Base-by-base conservation (phyloP, 257 asterid genomes). In the Cinchona pubescens region DNA sequence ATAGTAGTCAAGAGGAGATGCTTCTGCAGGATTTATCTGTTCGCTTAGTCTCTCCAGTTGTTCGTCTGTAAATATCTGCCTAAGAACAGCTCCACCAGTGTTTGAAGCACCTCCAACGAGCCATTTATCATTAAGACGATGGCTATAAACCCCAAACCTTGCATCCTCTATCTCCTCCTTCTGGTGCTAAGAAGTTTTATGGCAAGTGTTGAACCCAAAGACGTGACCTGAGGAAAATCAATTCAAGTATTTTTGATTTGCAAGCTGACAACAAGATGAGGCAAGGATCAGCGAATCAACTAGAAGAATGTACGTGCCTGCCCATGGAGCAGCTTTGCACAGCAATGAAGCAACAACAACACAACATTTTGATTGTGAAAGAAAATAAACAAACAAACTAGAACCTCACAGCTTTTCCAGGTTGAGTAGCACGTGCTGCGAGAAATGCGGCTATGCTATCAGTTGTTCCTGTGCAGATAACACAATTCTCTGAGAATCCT, bases 71-170 rank as follows among this genome's bases (percentile, higher is more conserved):
- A 94, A 94, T 32, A 90, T 63, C 81, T 88, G 85, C 84, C 96
- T 88, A 45, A 94, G 94, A 74, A 92, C 96, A 74, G 94, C 96
- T 74, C 98, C 98, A 34, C 98, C 98, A 18, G 98, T 92, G 81
- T 94, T 94, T 76, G 98, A 94, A 66, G 98, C 98, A 71, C 98
- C 98, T 66, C 98, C 97, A 53, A 94, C 97, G 15, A 94, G 98
- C 98, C 98, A 94, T 82, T 88, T 89, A 75, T 94, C 93, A 12
- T 92, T 91, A 49, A 94, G 98, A 34, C 97, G 90, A 53, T 94
- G 98, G 73, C 98, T 94, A 69, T 94, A 94, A 53, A 94, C 96
- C 11, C 98, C 98, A 84, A 83, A 94, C 64, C 97, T 90, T 25
- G 98, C 92, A 87, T 94, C 97, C 56, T 94, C 98, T 58, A 90